Base-by-base conservation (phyloP, 306 rosid genomes). In the Astragalus membranaceus region DNA sequence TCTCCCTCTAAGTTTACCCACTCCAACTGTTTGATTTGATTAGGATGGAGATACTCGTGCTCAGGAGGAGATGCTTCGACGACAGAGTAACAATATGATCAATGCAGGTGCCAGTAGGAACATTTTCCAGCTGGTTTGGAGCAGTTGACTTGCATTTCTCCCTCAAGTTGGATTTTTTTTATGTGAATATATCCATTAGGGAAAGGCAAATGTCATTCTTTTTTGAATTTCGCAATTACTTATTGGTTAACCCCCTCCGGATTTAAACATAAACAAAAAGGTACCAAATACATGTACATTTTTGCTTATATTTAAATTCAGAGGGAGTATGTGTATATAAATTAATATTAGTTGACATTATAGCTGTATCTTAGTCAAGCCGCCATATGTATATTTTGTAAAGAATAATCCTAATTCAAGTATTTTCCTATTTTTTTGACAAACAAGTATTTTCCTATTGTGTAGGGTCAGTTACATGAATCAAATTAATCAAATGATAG, bases 41-140 rank as follows among this genome's bases (percentile, higher is more conserved):
- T 64, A 94, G 98, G 98, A 88, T 26, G 98, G 90, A 3, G 86
- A 94, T 75, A 59, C 76, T 56, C 5, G 71, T 44, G 88, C 86
- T 17, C 94, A 88, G 78, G 89, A 87, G 72, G 95, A 82, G 62
- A 88, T 94, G 97, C 92, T 94, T 62, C 84, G 69, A 74, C 80
- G 52, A 59, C 86, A 79, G 80, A 90, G 96, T 67, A 87, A 85
- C 68, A 77, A 80, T 67, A 74, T 53, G 69, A 82, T 94, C 79
- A 90, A 73, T 83, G 78, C 80, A 15, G 75, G 59, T 53, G 97
- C 98, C 46, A 94, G 98, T 72, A 91, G 87, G 81, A 90, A 90
- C 58, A 88, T 94, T 74, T 94, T 85, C 74, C 87, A 85, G 71
- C 82, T 94, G 26, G 84, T 94, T 75, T 94, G 98, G 98, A 89